Evolutionary conservation across 257 asterid genomes (phyloP), one percentile per base, ranked within the genome.

Genomic region (Fraxinus quadrangulata): DNA sequence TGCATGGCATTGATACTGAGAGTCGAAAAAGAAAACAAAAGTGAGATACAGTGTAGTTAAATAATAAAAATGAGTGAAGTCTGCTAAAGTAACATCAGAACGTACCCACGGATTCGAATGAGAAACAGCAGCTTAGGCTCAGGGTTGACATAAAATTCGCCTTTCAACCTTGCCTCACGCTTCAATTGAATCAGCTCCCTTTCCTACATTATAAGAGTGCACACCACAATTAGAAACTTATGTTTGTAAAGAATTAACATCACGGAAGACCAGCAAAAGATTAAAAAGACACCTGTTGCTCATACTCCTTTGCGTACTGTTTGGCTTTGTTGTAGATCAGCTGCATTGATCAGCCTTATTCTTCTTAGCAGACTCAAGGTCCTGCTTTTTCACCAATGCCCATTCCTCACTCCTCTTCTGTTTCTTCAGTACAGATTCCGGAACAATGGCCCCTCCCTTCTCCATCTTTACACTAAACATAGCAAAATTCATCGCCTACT

Each of bases 151-250:
- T 87, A 87, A 72, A 88, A 88, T 36, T 89, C 91, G 28, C 92
- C 92, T 72, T 88, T 86, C 86, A 86, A 45, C 78, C 92, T 86
- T 0, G 92, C 88, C 88, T 88, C 88, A n/a, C 90, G 92, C 85
- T 88, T 88, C 86, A 88, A 73, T 51, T 81, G 88, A 71, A 88
- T 84, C 66, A 88, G 79, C 84, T 88, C 92, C 87, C 65, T 76
- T 5, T 84, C 88, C 92, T 88, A 51, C 71, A 80, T 66, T 11
- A 73, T 42, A 71, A 3, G 31, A 2, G 14, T 56, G 76, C 16
- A 31, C 49, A 11, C 47, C 12, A 63, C 1, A n/a, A 23, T 76
- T 36, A 33, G 40, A 45, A 72, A 45, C 67, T 3, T 2, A 24
- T 2, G 9, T 26, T 37, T 54, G 33, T 34, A 19, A 7, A 65